Evolutionary conservation across 495 filamentous ascomycete species (phyloP), one percentile per base, ranked within the genome.

Genomic region (Penicillium dipodomyicola): DNA sequence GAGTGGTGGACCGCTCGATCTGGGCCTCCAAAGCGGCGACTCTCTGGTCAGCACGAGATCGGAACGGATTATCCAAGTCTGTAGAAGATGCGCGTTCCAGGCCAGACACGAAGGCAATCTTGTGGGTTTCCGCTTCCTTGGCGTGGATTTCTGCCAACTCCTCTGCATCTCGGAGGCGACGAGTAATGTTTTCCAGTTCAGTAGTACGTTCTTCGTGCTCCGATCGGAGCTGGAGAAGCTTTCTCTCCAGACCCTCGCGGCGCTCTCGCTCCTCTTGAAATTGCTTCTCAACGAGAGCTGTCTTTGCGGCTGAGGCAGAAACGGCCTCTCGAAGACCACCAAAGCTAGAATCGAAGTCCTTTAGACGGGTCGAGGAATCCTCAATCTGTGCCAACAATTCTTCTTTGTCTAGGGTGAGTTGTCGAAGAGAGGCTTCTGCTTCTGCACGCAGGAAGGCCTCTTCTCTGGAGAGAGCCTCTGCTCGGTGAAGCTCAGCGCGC

Each of bases 61-160:
- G 72, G n/a, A 72, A 77, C 3, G 78, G 76, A 25, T 67, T 79
- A 14, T 74, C 70, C 27, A 75, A 67, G 52, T 80, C 75, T 56
- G 75, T 70, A 9, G 75, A 76, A 4, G 73, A 63, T 11, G 75
- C 77, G 44, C 75, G 90, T 52, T 91, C 88, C 11, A 99, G 80
- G 3, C 95, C 95, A 17, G 84, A 79, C 27, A 96, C 73, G 45
- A 99, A 84, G 30, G 89, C 92, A 59, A 89, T 77, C 49, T 90
- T 90, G 62, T 97, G 93, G 40, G 87, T 86, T 41, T 86, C 81
- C 1, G 95, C 94, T 71, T 99, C 95, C 56, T 84, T 86, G 14
- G 92, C 88, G 67, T 95, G 84, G 41, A 83, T 89, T 54, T 94
- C 91, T n/a, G 89, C 87, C 29, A 97, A 69, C 66, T 97, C 92